These are phyloP conservation scores for Darksidea phi DNA, from an alignment of 495 filamentous ascomycete genomes.

Conservation along the genomic window DNA sequence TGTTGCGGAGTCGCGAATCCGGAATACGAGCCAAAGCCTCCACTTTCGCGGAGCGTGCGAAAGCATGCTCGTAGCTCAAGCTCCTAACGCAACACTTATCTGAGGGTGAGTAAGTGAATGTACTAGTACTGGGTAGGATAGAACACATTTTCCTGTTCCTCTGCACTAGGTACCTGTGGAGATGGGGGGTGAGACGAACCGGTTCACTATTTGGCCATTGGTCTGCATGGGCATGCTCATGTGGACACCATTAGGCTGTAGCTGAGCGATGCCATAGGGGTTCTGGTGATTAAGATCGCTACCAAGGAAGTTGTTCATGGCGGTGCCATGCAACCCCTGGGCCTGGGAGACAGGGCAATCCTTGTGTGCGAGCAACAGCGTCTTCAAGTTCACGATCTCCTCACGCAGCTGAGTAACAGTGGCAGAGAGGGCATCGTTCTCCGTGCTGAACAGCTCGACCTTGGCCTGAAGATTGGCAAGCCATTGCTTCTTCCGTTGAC, in stretches of 20 bases:
- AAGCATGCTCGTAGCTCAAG: neutral
- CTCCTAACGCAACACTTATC: neutral
- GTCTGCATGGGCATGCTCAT: slow-evolving; percentile 33
- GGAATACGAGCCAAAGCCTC: neutral
- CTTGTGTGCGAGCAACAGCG: slow-evolving; percentile 88
- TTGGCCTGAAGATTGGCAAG: slow-evolving; percentile 92
- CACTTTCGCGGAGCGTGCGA: neutral
- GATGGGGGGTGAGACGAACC: slow-evolving; percentile 20
- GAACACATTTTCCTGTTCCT: slow-evolving; percentile 9
- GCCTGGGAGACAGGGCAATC: slow-evolving; percentile 91
- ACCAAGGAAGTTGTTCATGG: slow-evolving; percentile 61
- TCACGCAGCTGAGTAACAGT: slow-evolving; percentile 83
- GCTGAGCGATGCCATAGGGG: slow-evolving; percentile 67
- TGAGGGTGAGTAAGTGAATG: slow-evolving; percentile 5
- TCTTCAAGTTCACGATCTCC: slow-evolving; percentile 94
- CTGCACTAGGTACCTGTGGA: neutral
- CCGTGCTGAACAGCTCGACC: slow-evolving; percentile 83
- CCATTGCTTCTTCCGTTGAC: slow-evolving; percentile 99
- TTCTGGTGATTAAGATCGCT: slow-evolving; percentile 55
- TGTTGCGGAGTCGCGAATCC: neutral
- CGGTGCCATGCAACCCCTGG: slow-evolving; percentile 71
- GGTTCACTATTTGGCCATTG: slow-evolving; percentile 33
- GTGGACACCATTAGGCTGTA: slow-evolving; percentile 41
- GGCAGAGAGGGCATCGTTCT: slow-evolving; percentile 83
- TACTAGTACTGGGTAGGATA: neutral